Conservation (phyloP, 2,329 filamentous ascomycete genomes). For the Cladophialophora carrionii region DNA sequence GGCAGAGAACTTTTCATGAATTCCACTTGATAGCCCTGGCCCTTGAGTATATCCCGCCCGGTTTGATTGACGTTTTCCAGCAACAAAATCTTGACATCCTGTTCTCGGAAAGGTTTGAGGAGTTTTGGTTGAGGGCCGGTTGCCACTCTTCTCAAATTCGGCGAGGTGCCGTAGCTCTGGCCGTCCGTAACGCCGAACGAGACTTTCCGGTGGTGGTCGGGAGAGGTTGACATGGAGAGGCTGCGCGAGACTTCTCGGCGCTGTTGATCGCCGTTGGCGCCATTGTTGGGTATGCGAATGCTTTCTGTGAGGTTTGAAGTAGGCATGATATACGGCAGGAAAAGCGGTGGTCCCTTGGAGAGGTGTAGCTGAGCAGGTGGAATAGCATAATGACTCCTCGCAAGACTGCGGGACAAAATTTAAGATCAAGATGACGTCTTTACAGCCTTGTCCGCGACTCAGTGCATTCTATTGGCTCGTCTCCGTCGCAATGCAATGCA, state of each 20-base stretch:
- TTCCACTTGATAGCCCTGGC: slow-evolving; percentile 96
- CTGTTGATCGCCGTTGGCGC: slow-evolving; percentile 14
- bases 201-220: slow-evolving; percentile 56
- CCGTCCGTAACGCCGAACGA: slow-evolving; percentile 37
- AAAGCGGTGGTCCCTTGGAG: neutral
- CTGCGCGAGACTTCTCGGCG: slow-evolving; percentile 59
- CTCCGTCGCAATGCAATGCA: neutral
- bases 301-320: slow-evolving; percentile 35
- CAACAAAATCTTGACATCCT: slow-evolving; percentile 94
- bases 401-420: slow-evolving; percentile 17
- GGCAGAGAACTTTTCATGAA: slow-evolving; percentile 83
- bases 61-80: slow-evolving; percentile 95
- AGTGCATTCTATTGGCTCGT: neutral
- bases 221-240: slow-evolving; percentile 73
- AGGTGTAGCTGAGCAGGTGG: neutral
- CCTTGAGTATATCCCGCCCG: slow-evolving; percentile 77
- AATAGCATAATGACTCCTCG: neutral
- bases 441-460: slow-evolving; percentile 1
- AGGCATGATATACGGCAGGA: slow-evolving; percentile 28
- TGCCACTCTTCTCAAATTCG: slow-evolving; percentile 49
- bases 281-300: slow-evolving; percentile 34
- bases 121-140: slow-evolving; percentile 64
- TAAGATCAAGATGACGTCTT: slow-evolving; percentile 1
- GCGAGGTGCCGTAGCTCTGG: slow-evolving; percentile 48
- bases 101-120: slow-evolving; percentile 91